Base-by-base conservation (phyloP, 768 basidiomycete genomes). In the Harrya chromipes region DNA sequence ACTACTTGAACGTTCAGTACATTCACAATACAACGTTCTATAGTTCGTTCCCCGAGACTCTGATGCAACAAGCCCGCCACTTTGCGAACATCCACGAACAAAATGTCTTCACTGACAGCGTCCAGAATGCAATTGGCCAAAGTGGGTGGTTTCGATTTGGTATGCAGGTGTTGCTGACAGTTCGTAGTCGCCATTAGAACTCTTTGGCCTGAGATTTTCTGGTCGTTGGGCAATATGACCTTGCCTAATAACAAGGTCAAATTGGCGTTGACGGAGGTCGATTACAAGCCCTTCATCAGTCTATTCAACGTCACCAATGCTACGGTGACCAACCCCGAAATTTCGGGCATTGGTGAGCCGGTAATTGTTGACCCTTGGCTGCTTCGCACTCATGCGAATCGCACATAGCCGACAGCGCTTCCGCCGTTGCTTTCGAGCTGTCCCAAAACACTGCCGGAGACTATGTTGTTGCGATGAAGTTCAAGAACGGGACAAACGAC, bases 201-300 rank as follows among this genome's bases (percentile, higher is more conserved):
- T 11, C 69, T 90, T 52, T 72, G 90, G 47, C 79, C 83, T 55
- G 81, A 84, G 29, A 80, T 94, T 63, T 73, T 92, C 52, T 74
- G 68, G 52, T 81, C 85, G 19, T 75, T 94, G 52, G 81, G 87
- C 58, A 83, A 82, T 61, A 85, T 94, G 71, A 80, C 85, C 14
- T 81, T 81, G 70, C 76, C 83, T 53, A 77, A 74, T 54, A 85
- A 89, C 69, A 84, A 84, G 27, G 78, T 93, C 47, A 85, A 89
- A 64, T 74, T 94, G 65, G 77, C 84, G 61, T 69, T 91, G 58
- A 77, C 87, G 53, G 81, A 85, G 70, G 81, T 85, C 7, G 87
- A 89, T 53, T 93, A 93, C 74, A 90, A 93, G 70, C 84, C 90
- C 11, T 90, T 94, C 76, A 84, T 93, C 61, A 89, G 87, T 29